phyloP scores from a whole-genome alignment of 495 filamentous ascomycete genomes.

The Neurospora sublineolata region DNA sequence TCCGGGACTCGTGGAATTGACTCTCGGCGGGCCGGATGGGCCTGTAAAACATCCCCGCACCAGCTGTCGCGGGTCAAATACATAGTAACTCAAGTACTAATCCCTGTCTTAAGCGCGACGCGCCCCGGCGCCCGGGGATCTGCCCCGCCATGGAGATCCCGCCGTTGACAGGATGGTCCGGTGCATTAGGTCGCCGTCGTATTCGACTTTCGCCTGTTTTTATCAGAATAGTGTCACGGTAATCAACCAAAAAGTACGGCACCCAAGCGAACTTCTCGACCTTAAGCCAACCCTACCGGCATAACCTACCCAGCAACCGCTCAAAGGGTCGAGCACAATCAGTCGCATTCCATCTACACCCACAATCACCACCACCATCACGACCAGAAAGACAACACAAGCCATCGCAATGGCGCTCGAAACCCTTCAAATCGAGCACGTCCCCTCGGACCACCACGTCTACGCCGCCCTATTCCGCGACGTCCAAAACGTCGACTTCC shows the following conservation, averaged over 20 bases:
- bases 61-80: background rate
- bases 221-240: background rate
- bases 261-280: background rate
- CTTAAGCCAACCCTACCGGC: background rate
- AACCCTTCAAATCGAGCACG: conserved; percentile 56
- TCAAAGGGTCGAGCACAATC: background rate
- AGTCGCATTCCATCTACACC: background rate
- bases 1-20: background rate
- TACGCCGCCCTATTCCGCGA: conserved; percentile 64
- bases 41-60: background rate
- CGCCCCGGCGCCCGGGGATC: background rate
- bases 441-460: conserved; percentile 51
- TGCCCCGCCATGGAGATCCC: background rate
- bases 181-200: background rate
- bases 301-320: background rate
- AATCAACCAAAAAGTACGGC: background rate
- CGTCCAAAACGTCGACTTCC: conserved; percentile 61
- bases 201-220: background rate
- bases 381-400: background rate
- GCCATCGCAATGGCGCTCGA: conserved; percentile 22
- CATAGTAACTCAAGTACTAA: too few species aligned
- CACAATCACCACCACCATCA: background rate
- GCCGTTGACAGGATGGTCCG: background rate
- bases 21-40: background rate
- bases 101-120: background rate